Conservation (phyloP, 768 basidiomycete genomes). For the Termitomyces sp. region DNA sequence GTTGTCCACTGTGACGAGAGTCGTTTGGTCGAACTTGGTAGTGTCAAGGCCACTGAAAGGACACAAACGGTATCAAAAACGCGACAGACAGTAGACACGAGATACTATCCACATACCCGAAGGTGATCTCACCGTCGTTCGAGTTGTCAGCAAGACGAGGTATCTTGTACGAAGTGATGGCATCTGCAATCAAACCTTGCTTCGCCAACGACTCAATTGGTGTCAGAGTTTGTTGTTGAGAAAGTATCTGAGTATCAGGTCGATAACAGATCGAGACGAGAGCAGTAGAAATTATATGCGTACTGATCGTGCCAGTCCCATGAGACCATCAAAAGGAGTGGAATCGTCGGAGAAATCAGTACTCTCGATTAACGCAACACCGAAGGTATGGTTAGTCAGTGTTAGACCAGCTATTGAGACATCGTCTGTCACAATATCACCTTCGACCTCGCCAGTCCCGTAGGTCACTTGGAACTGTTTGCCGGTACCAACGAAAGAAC, state of each 20-base stretch:
- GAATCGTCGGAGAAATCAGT: constrained; percentile 47
- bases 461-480: constrained; percentile 57
- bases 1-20: constrained; percentile 56
- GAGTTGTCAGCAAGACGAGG: constrained; percentile 61
- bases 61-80: background rate
- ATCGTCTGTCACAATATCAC: constrained; percentile 58
- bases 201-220: constrained; percentile 66
- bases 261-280: background rate
- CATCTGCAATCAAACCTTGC: constrained; percentile 47
- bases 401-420: constrained; percentile 57
- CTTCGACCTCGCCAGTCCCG: constrained; percentile 64
- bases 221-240: constrained; percentile 57
- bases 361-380: constrained; percentile 56
- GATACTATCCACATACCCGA: constrained; percentile 38
- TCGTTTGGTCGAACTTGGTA: constrained; percentile 56
- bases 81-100: too few species aligned
- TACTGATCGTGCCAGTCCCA: constrained; percentile 73
- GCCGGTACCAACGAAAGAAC: constrained; percentile 50
- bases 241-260: constrained; percentile 39
- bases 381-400: constrained; percentile 58
- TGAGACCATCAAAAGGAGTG: constrained; percentile 64
- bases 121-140: constrained; percentile 78
- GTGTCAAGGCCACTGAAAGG: constrained; percentile 48
- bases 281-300: constrained; percentile 13
- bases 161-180: constrained; percentile 79